Conservation (phyloP, 805 yeast species). For the Candida coquimbonensis region DNA sequence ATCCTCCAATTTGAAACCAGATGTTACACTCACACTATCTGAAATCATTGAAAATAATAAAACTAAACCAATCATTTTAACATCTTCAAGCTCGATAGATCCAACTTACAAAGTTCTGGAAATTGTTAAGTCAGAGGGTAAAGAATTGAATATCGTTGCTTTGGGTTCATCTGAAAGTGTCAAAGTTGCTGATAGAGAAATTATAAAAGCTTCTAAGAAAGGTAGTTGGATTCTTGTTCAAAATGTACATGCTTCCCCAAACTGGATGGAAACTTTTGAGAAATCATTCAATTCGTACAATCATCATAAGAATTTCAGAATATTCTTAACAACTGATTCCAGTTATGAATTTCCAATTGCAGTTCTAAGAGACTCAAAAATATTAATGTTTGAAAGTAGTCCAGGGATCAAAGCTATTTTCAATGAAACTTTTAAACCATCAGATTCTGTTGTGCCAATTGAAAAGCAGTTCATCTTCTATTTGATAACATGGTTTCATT, state of each 20-base stretch:
- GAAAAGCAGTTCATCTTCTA: conserved; percentile 45
- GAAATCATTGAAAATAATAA: conserved; percentile 20
- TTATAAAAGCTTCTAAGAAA: conserved; percentile 35
- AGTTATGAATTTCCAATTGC: conserved; percentile 45
- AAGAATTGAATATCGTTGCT: conserved; percentile 40
- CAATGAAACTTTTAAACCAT: conserved; percentile 16
- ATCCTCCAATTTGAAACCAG: not conserved
- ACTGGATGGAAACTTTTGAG: conserved; percentile 53
- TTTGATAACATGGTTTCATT: conserved; percentile 64
- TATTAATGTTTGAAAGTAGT: conserved; percentile 54
- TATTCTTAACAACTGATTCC: conserved; percentile 61
- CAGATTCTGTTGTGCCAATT: conserved; percentile 25
- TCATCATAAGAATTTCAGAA: conserved; percentile 33
- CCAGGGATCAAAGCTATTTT: conserved; percentile 51
- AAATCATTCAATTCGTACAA: conserved; percentile 32
- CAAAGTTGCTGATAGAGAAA: conserved; percentile 47
- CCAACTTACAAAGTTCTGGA: conserved; percentile 48
- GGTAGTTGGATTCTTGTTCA: conserved; percentile 76
- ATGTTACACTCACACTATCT: conserved; percentile 20
- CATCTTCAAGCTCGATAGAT: conserved; percentile 59
- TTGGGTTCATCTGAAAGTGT: conserved; percentile 71
- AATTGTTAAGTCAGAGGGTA: conserved; percentile 29
- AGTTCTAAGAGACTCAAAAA: conserved; percentile 45
- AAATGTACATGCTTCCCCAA: conserved; percentile 66
- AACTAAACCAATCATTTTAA: conserved; percentile 40